A percentile compares a stretch with the other conserved stretches of the same genome.
Conservation (phyloP, 169 alveolate genomes). For the Cyclospora cayetanensis region DNA sequence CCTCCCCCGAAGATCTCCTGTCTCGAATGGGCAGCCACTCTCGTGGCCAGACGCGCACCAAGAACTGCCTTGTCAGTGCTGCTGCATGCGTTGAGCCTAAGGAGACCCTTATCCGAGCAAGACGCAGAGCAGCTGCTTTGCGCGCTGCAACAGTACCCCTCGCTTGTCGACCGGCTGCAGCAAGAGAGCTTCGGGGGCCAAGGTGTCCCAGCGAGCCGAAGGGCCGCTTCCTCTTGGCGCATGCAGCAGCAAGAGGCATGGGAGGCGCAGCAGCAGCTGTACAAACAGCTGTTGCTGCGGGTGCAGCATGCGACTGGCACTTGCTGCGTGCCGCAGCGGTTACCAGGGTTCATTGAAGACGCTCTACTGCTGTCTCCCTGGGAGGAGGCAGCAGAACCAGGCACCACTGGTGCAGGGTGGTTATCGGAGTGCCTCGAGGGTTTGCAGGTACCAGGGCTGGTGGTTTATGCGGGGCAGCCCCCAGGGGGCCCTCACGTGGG, state of each 20-base stretch:
- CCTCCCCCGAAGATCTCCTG: not conserved
- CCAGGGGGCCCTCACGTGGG: not conserved
- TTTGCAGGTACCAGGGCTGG: constrained; percentile 11
- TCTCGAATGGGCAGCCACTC: not conserved
- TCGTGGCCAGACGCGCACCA: not conserved
- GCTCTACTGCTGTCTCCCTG: not conserved
- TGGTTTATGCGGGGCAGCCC: not conserved
- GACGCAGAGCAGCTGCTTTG: not conserved
- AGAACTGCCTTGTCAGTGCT: not conserved
- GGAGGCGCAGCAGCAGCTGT: constrained; percentile 31
- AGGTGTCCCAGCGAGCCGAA: not conserved
- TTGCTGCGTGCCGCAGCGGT: constrained; percentile 9
- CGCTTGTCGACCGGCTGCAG: constrained; percentile 5
- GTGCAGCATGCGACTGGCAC: constrained; percentile 10
- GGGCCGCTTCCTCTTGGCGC: not conserved
- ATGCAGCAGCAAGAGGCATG: not conserved
- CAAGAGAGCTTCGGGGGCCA: not conserved
- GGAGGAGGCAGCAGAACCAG: not conserved
- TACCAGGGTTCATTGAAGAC: constrained; percentile 11
- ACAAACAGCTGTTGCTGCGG: constrained; percentile 30
- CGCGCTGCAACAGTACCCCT: not conserved
- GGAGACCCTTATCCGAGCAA: not conserved
- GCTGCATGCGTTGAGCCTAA: not conserved
- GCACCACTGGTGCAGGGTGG: not conserved
- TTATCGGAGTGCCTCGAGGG: not conserved